Percentiles rank a stretch among this genome's conserved stretches.
Evolutionary conservation across 2,329 filamentous ascomycete genomes (phyloP).

Genomic region (Aspergillus pseudoglaucus): DNA sequence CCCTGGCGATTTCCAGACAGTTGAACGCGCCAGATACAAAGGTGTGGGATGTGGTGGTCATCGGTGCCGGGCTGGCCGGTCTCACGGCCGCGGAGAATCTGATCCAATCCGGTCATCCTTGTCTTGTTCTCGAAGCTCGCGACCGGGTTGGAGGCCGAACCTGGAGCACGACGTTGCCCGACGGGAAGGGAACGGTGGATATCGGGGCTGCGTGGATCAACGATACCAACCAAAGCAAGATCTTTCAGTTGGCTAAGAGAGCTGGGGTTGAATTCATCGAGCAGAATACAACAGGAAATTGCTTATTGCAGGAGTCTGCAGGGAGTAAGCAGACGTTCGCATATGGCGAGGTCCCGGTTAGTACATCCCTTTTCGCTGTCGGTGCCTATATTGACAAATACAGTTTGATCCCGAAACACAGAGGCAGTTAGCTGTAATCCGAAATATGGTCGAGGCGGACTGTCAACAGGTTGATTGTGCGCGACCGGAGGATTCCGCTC

Average conservation of each 20-base stretch:
- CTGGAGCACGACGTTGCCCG: conserved; percentile 19
- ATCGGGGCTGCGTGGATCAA: conserved; percentile 57
- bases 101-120: conserved; percentile 25
- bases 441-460: conserved; percentile 33
- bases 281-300: conserved; percentile 44
- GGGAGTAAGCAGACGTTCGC: conserved; percentile 17
- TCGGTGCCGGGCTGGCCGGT: conserved; percentile 36
- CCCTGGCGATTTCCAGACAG: neutral
- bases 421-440: conserved; percentile 25
- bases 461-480: conserved; percentile 29
- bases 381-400: neutral
- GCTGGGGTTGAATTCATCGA: conserved; percentile 38
- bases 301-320: conserved; percentile 37
- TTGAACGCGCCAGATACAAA: neutral
- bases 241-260: conserved; percentile 32
- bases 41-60: conserved; percentile 25
- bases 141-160: conserved; percentile 41
- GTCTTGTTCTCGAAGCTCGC: conserved; percentile 35
- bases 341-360: conserved; percentile 11
- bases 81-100: conserved; percentile 29
- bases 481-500: conserved; percentile 15
- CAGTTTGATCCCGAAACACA: conserved; percentile 17
- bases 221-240: conserved; percentile 45
- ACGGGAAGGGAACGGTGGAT: conserved; percentile 34
- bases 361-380: neutral